Percentiles rank a stretch among this genome's conserved stretches.
Evolutionary conservation across 2,329 filamentous ascomycete genomes (phyloP).

Genomic region (Aureobasidium namibiae): DNA sequence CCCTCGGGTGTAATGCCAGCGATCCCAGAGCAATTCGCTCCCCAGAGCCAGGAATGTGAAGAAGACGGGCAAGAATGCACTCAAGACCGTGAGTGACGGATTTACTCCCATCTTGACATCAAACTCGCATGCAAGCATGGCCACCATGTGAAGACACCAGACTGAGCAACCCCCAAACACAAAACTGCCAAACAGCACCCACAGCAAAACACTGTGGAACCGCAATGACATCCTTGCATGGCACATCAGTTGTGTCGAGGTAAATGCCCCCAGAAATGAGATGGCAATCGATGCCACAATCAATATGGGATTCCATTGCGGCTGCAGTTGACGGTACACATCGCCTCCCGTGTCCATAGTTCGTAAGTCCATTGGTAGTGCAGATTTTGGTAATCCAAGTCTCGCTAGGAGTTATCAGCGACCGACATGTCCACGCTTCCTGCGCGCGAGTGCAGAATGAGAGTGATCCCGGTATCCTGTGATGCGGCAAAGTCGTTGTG

Average conservation of each 20-base stretch:
- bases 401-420: neutral
- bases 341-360: neutral
- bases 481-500: neutral
- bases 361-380: neutral
- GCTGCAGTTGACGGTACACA: slow-evolving; percentile 12
- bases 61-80: slow-evolving; percentile 15
- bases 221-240: slow-evolving; percentile 24
- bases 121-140: slow-evolving; percentile 27
- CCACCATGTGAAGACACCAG: slow-evolving; percentile 27
- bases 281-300: slow-evolving; percentile 26
- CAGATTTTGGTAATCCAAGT: neutral
- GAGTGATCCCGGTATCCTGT: neutral
- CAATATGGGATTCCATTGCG: slow-evolving; percentile 22
- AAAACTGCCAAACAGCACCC: slow-evolving; percentile 23
- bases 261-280: slow-evolving; percentile 26
- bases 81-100: slow-evolving; percentile 21
- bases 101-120: slow-evolving; percentile 25
- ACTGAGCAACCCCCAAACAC: slow-evolving; percentile 28
- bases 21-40: slow-evolving; percentile 23
- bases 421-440: neutral
- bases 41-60: slow-evolving; percentile 19
- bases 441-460: neutral
- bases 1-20: slow-evolving; percentile 16
- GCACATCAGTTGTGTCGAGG: slow-evolving; percentile 27
- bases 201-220: slow-evolving; percentile 23